Conservation (phyloP, 345 rosid species). For the Eutrema heterophyllum region DNA sequence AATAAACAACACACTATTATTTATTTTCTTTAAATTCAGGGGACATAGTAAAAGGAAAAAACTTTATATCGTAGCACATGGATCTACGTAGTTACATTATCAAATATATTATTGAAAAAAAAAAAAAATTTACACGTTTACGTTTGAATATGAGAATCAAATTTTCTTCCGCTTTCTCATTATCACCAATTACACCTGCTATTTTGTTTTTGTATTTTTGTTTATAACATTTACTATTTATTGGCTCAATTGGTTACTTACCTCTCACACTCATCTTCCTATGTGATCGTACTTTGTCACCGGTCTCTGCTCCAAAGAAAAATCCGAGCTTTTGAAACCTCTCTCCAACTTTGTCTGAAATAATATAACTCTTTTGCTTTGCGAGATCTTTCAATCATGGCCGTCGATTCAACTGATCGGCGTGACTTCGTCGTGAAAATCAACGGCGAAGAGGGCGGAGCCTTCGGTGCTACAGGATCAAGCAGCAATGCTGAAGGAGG, state of each 20-base stretch:
- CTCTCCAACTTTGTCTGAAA: background rate
- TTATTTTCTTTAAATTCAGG: background rate
- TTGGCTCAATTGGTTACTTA: constrained; percentile 2
- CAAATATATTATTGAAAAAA: background rate
- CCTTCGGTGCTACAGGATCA: constrained; percentile 30
- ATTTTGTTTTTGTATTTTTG: background rate
- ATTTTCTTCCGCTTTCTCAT: background rate
- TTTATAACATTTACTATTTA: background rate
- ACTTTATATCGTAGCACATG: background rate
- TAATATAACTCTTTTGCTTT: background rate
- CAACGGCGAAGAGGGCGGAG: constrained; percentile 25
- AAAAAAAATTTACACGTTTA: background rate
- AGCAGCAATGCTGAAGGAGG: constrained; percentile 40
- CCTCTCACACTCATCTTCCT: constrained; percentile 7
- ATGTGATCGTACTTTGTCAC: constrained; percentile 8
- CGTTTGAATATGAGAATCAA: background rate
- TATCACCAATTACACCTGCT: background rate
- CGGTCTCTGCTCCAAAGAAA: background rate
- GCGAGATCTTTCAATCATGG: constrained; percentile 25
- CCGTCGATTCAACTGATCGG: constrained; percentile 40
- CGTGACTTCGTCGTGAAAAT: constrained; percentile 42
- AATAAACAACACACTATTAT: background rate
- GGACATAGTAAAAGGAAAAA: background rate
- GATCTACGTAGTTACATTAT: background rate
- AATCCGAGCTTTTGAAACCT: background rate